These are phyloP conservation scores for Verticillium tricorpus DNA, from an alignment of 2,329 filamentous ascomycete species.

Conservation along the genomic window DNA sequence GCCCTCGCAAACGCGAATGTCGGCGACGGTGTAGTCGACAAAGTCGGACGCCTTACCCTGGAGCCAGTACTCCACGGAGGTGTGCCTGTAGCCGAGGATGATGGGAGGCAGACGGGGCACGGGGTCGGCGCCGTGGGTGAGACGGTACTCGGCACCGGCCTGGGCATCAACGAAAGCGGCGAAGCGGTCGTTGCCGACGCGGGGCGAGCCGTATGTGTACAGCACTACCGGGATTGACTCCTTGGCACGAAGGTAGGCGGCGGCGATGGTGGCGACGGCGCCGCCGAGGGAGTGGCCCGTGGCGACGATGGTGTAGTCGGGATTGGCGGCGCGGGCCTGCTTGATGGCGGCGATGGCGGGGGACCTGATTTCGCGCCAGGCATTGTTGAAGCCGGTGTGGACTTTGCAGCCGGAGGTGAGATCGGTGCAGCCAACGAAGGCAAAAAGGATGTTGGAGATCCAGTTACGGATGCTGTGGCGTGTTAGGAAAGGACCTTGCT, in stretches of 20 bases:
- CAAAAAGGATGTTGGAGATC: slow-evolving; percentile 46
- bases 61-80: slow-evolving; percentile 67
- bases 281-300: slow-evolving; percentile 68
- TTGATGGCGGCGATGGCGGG: slow-evolving; percentile 38
- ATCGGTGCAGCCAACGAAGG: slow-evolving; percentile 22
- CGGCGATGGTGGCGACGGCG: slow-evolving; percentile 57
- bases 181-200: slow-evolving; percentile 55
- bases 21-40: slow-evolving; percentile 28
- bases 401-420: slow-evolving; percentile 42
- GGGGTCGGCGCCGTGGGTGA: slow-evolving; percentile 64
- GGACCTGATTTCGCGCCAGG: slow-evolving; percentile 50
- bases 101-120: slow-evolving; percentile 63
- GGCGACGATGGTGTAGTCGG: slow-evolving; percentile 48
- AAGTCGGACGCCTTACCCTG: slow-evolving; percentile 26
- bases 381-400: slow-evolving; percentile 54
- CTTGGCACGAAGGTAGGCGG: slow-evolving; percentile 46
- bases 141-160: slow-evolving; percentile 50
- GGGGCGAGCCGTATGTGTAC: slow-evolving; percentile 65
- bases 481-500: neutral
- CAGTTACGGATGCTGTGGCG: slow-evolving; percentile 48
- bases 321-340: slow-evolving; percentile 38
- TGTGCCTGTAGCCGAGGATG: slow-evolving; percentile 58
- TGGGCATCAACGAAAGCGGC: slow-evolving; percentile 50
- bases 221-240: slow-evolving; percentile 45
- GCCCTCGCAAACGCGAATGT: slow-evolving; percentile 45